These are phyloP conservation scores for Salisapilia sapeloensis DNA, from an alignment of 352 stramenopile species.

Conservation along the genomic window DNA sequence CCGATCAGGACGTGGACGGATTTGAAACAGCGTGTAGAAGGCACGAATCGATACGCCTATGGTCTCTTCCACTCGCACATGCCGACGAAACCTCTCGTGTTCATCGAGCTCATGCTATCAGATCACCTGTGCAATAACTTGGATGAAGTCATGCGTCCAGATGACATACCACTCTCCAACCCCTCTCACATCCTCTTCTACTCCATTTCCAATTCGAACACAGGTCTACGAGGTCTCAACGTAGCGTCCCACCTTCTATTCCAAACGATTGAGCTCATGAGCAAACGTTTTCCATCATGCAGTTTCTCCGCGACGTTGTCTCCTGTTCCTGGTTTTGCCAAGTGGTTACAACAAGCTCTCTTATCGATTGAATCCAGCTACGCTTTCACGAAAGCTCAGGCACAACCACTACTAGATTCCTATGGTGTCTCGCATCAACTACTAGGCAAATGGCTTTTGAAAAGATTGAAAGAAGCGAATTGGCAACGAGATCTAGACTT, in stretches of 20 bases:
- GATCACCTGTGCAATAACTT: constrained; percentile 50
- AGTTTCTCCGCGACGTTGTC: constrained; percentile 59
- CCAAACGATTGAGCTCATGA: constrained; percentile 66
- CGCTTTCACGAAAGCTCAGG: constrained; percentile 34
- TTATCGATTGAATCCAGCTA: too few relatives aligned
- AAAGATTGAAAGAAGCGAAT: constrained; percentile 18
- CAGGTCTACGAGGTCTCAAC: constrained; percentile 60
- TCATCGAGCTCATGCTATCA: constrained; percentile 59
- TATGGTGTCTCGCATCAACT: constrained; percentile 38
- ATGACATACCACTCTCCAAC: constrained; percentile 15
- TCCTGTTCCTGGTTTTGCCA: constrained; percentile 51
- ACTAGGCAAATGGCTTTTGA: constrained; percentile 53
- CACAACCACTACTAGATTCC: constrained; percentile 24
- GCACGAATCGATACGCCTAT: constrained; percentile 57
- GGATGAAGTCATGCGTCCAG: constrained; percentile 34
- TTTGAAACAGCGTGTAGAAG: constrained; percentile 34
- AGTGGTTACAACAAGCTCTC: constrained; percentile 47
- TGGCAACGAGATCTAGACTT: constrained; percentile 37
- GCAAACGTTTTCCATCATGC: constrained; percentile 33
- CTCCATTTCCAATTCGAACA: constrained; percentile 67
- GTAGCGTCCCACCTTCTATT: constrained; percentile 72
- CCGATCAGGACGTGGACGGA: constrained; percentile 47
- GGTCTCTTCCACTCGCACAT: constrained; percentile 76
- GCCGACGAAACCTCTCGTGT: constrained; percentile 44
- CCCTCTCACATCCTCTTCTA: constrained; percentile 78